Percentiles rank a stretch among this genome's conserved stretches.
phyloP scores from a whole-genome alignment of 2,329 filamentous ascomycete genomes.

The Scedosporium boydii region DNA sequence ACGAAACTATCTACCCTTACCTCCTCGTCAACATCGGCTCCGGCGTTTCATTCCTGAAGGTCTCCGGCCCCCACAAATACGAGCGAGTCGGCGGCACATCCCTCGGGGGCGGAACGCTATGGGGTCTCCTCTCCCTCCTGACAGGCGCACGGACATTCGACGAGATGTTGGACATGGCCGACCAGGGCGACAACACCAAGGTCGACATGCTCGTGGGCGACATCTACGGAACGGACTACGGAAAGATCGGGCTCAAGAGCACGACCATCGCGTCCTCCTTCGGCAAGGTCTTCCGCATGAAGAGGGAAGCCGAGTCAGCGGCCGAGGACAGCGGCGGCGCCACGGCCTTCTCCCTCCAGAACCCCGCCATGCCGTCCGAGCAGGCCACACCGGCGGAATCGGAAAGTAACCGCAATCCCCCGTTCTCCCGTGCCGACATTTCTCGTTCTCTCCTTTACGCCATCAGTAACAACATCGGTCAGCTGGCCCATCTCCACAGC shows the following conservation, averaged over 20 bases:
- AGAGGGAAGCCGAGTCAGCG: conserved; percentile 68
- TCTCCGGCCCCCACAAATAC: conserved; percentile 78
- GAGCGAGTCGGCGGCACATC: conserved; percentile 91
- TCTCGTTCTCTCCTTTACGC: conserved; percentile 87
- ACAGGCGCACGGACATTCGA: conserved; percentile 95
- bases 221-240: conserved; percentile 93
- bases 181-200: conserved; percentile 79
- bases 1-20: conserved; percentile 85
- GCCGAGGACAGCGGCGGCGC: conserved; percentile 56
- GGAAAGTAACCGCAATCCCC: conserved; percentile 24
- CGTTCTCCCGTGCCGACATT: conserved; percentile 76
- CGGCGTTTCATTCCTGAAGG: conserved; percentile 94
- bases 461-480: conserved; percentile 95
- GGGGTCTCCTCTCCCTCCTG: conserved; percentile 84
- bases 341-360: neutral
- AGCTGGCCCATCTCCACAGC: conserved; percentile 94
- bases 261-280: conserved; percentile 94
- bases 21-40: conserved; percentile 97
- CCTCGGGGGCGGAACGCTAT: conserved; percentile 91
- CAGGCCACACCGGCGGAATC: conserved; percentile 2
- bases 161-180: conserved; percentile 90
- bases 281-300: conserved; percentile 92
- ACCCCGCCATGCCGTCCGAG: neutral
- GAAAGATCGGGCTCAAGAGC: conserved; percentile 91
- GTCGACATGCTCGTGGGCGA: conserved; percentile 97